Evolutionary conservation across 2,329 filamentous ascomycete genomes (phyloP).

Genomic region (Thyridium curvatum): DNA sequence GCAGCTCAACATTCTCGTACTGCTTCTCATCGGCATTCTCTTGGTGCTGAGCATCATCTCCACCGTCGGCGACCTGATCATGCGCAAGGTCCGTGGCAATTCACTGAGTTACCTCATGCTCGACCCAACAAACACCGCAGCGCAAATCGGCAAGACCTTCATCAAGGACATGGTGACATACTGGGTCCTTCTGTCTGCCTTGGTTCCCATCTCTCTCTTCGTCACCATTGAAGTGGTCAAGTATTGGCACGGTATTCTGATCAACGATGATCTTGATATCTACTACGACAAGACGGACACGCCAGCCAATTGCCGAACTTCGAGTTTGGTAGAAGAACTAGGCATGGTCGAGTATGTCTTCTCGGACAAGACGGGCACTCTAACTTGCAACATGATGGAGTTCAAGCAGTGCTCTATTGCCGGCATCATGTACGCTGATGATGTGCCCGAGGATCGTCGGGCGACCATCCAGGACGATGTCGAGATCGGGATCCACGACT

Average conservation of each 20-base stretch:
- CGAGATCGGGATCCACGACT: constrained; percentile 78
- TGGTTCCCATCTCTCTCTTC: constrained; percentile 96
- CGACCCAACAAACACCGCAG: constrained; percentile 47
- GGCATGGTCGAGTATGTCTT: constrained; percentile 99
- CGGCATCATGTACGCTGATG: constrained; percentile 88
- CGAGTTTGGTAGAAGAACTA: constrained; percentile 91
- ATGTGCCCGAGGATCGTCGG: constrained; percentile 83
- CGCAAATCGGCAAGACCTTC: constrained; percentile 65
- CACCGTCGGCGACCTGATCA: constrained; percentile 83
- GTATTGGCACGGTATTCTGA: constrained; percentile 95
- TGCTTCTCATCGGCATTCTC: constrained; percentile 82
- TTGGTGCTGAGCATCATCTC: constrained; percentile 80
- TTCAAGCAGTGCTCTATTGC: constrained; percentile 93
- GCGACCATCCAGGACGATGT: constrained; percentile 71
- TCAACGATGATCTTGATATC: constrained; percentile 95
- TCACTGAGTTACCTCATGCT: constrained; percentile 71
- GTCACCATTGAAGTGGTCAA: constrained; percentile 97
- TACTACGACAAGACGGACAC: constrained; percentile 96
- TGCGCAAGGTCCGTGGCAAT: constrained; percentile 56
- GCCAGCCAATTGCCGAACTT: constrained; percentile 91
- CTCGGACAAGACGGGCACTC: constrained; percentile 85
- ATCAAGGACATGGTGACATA: constrained; percentile 95
- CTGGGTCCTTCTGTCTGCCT: constrained; percentile 94
- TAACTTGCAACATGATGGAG: constrained; percentile 95
- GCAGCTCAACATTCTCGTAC: constrained; percentile 87